Conservation (phyloP, 345 rosid species). For the Euphorbia peplus region DNA sequence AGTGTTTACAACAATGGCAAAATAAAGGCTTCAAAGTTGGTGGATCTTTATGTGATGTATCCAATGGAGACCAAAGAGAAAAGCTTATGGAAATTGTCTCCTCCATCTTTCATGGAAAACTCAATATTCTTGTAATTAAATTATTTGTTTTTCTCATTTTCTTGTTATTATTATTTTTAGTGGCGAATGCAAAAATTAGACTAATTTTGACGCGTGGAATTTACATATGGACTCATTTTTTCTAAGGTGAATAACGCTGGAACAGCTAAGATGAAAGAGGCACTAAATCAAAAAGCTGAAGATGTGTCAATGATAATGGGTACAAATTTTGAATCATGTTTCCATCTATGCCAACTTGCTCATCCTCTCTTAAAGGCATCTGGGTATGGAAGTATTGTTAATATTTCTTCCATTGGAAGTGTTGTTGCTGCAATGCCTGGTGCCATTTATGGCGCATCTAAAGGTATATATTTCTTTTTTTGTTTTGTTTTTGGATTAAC, state of each 20-base stretch:
- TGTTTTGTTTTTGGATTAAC: too few species aligned
- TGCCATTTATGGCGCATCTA: conserved; percentile 15
- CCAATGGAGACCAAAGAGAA: conserved; percentile 6
- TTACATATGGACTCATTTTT: too few species aligned
- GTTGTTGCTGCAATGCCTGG: neutral
- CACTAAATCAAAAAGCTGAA: conserved; percentile 8
- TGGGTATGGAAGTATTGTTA: conserved; percentile 6
- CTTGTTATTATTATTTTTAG: too few species aligned
- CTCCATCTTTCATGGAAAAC: conserved; percentile 16
- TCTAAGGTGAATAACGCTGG: conserved; percentile 22
- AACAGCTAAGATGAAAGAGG: neutral
- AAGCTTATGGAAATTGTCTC: conserved; percentile 10
- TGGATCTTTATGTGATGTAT: conserved; percentile 17
- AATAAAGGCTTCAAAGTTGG: conserved; percentile 15
- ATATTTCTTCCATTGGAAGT: conserved; percentile 14
- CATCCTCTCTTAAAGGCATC: conserved; percentile 14
- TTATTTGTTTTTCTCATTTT: neutral
- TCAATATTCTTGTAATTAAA: conserved; percentile 19
- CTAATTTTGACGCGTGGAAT: too few species aligned
- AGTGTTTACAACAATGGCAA: conserved; percentile 14
- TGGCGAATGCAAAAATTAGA: too few species aligned
- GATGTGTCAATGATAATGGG: conserved; percentile 11
- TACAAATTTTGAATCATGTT: conserved; percentile 22
- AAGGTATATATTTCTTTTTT: conserved; percentile 16
- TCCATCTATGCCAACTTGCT: conserved; percentile 16